Evolutionary conservation across 2,329 filamentous ascomycete genomes (phyloP).

Genomic region (Juglanconis sp.): DNA sequence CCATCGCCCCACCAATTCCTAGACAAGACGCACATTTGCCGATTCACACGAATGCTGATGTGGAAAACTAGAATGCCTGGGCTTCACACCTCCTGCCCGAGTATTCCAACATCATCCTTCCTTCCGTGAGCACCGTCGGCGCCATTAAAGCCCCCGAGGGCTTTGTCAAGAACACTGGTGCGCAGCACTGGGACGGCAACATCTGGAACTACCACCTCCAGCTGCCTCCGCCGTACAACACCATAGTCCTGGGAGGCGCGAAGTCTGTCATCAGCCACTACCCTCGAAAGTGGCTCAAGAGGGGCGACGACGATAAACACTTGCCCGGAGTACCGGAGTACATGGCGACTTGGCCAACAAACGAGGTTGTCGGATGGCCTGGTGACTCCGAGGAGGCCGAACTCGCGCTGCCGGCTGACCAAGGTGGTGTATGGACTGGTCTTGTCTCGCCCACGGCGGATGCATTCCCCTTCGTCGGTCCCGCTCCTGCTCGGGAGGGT

Average conservation of each 20-base stretch:
- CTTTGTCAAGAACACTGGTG: constrained; percentile 28
- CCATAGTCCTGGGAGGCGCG: constrained; percentile 28
- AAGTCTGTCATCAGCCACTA: constrained; percentile 25
- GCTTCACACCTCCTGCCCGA: constrained; percentile 19
- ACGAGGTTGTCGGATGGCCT: constrained; percentile 25
- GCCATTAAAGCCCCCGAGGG: constrained; percentile 28
- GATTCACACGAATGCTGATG: neutral
- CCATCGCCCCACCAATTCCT: no score
- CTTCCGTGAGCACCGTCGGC: constrained; percentile 21
- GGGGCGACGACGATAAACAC: constrained; percentile 26
- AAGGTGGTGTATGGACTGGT: constrained; percentile 30
- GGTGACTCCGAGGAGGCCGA: constrained; percentile 20
- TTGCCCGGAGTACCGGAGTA: constrained; percentile 26
- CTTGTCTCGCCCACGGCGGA: constrained; percentile 19
- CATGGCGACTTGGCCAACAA: constrained; percentile 27
- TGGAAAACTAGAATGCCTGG: constrained; percentile 12
- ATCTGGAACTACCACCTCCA: constrained; percentile 32
- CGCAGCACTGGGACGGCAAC: constrained; percentile 29
- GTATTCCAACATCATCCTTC: constrained; percentile 16
- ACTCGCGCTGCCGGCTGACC: constrained; percentile 13
- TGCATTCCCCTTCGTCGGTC: constrained; percentile 25
- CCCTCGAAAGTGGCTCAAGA: constrained; percentile 22
- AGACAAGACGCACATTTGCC: no score
- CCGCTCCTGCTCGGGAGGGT: constrained; percentile 22
- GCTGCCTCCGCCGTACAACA: constrained; percentile 28